These are phyloP conservation scores for Solanum hybrid DNA, from an alignment of 305 asterid genomes.

Conservation along the genomic window DNA sequence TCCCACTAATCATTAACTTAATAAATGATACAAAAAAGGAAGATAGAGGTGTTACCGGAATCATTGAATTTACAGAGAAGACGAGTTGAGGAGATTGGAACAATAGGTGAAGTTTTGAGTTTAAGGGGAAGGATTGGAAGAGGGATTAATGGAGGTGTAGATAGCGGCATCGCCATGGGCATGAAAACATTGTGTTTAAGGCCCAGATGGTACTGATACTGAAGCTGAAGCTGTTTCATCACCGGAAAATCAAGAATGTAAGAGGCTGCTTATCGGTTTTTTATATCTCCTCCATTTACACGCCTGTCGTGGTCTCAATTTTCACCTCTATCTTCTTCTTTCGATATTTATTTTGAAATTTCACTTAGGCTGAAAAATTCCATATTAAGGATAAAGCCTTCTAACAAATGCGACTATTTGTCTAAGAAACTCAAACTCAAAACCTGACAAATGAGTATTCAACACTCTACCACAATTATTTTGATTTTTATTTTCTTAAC, in stretches of 20 bases:
- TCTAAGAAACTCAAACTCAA: background rate
- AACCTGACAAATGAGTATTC: too few species aligned
- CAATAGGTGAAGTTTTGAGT: conserved; percentile 1
- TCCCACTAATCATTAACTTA: background rate
- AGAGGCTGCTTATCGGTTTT: background rate
- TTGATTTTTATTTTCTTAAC: background rate
- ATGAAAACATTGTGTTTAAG: background rate
- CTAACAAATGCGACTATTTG: background rate
- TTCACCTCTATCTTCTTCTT: background rate
- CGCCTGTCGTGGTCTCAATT: background rate
- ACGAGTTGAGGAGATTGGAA: background rate
- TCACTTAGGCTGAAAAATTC: fast-evolving
- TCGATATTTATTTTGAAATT: too few species aligned
- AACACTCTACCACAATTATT: too few species aligned
- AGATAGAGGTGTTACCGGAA: background rate
- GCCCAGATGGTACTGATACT: background rate
- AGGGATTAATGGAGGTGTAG: background rate
- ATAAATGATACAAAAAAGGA: background rate
- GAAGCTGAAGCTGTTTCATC: conserved; percentile 3
- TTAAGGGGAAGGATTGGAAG: background rate
- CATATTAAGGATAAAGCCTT: too few species aligned
- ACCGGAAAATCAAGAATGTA: background rate
- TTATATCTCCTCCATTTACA: background rate
- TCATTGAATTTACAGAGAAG: conserved; percentile 11
- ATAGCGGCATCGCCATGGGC: background rate